phyloP scores from a whole-genome alignment of 371 early-diverging fungal genomes.

The Mortierella sp. region DNA sequence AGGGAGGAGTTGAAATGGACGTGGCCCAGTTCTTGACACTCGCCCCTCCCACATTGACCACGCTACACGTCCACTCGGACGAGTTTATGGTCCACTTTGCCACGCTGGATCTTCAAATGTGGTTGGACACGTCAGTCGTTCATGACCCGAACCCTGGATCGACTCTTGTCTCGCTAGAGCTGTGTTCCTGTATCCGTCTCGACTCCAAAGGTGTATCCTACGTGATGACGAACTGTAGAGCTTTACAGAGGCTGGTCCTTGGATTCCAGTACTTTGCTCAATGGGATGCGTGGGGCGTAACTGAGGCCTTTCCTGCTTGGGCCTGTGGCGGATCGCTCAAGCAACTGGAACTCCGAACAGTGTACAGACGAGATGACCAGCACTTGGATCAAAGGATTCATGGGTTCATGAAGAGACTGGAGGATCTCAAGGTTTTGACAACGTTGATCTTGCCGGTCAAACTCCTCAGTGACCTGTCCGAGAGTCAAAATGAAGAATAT shows the following conservation, averaged over 20 bases:
- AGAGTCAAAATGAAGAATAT: conserved; percentile 19
- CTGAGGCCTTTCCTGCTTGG: conserved; percentile 15
- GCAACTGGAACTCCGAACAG: conserved; percentile 17
- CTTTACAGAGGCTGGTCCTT: conserved; percentile 17
- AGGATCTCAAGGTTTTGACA: conserved; percentile 16
- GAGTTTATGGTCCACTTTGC: background rate
- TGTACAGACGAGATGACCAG: conserved; percentile 14
- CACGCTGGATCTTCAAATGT: background rate
- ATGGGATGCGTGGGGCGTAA: background rate
- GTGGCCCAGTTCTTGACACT: conserved; percentile 14
- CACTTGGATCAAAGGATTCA: conserved; percentile 22
- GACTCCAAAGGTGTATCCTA: conserved; percentile 13
- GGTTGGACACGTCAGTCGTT: background rate
- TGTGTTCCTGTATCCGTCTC: conserved; percentile 1
- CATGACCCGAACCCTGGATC: conserved; percentile 11
- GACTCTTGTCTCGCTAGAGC: conserved; percentile 19
- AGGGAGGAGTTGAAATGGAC: conserved; percentile 3
- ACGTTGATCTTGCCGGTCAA: conserved; percentile 16
- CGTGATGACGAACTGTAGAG: conserved; percentile 25
- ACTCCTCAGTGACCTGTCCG: conserved; percentile 27
- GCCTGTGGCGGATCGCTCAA: conserved; percentile 16
- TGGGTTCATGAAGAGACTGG: conserved; percentile 22
- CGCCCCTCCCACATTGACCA: conserved; percentile 12
- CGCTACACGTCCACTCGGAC: background rate
- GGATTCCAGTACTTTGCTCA: conserved; percentile 21